Conservation (phyloP, 1,139 yeast genomes). For the Saccharomyces hybrid region DNA sequence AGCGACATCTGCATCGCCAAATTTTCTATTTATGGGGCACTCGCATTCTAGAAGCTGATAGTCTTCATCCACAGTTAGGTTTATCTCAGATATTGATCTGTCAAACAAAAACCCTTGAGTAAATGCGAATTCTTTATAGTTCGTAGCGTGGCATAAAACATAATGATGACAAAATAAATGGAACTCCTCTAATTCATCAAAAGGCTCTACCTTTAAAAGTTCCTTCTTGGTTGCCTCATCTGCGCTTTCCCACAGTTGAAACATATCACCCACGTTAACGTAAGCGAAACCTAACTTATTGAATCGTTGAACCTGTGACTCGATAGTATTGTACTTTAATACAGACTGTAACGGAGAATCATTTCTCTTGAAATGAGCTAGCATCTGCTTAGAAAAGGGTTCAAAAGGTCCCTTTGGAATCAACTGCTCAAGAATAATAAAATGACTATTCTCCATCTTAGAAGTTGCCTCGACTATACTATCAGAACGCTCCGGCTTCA, state of each 20-base stretch:
- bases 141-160: constrained; percentile 54
- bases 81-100: not conserved
- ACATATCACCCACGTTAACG: constrained; percentile 50
- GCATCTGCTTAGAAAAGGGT: constrained; percentile 70
- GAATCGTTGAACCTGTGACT: constrained; percentile 48
- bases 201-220: constrained; percentile 52
- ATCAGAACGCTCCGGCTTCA: constrained; percentile 65
- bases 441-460: constrained; percentile 46
- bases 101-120: constrained; percentile 8
- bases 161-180: constrained; percentile 73
- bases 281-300: constrained; percentile 38
- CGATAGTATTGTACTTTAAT: constrained; percentile 43
- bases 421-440: constrained; percentile 63
- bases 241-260: constrained; percentile 48
- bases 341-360: constrained; percentile 69
- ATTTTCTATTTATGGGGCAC: constrained; percentile 38
- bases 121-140: constrained; percentile 21
- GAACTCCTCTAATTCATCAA: constrained; percentile 84
- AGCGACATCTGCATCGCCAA: constrained; percentile 27
- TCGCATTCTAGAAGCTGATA: constrained; percentile 4
- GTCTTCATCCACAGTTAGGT: not conserved
- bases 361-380: constrained; percentile 59
- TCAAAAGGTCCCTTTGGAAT: constrained; percentile 56
- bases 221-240: constrained; percentile 35
- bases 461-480: constrained; percentile 48